Conservation (phyloP, 2,329 filamentous ascomycete species). For the Xylaria sp. region DNA sequence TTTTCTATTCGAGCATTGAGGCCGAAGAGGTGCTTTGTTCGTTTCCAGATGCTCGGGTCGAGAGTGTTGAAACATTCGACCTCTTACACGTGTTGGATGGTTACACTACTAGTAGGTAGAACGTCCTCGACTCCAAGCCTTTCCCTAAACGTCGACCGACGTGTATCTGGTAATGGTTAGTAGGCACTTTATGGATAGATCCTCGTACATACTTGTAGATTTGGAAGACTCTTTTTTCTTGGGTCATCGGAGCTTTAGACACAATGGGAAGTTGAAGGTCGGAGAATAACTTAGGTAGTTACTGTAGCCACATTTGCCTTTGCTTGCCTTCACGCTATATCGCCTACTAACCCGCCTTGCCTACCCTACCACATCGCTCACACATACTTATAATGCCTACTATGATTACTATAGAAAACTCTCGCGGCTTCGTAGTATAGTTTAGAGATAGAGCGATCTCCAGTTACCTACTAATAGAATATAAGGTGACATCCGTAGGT, state of each 20-base stretch:
- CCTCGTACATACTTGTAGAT: constrained; percentile 13
- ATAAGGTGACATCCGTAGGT: background rate
- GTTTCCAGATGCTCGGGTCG: constrained; percentile 35
- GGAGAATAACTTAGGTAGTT: constrained; percentile 1
- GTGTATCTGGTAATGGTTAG: background rate
- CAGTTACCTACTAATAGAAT: background rate
- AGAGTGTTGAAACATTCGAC: constrained; percentile 1
- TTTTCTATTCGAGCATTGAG: background rate
- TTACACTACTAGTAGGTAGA: background rate
- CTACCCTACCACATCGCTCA: constrained; percentile 1
- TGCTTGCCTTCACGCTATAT: background rate
- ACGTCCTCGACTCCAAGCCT: constrained; percentile 5
- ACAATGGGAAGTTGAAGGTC: constrained; percentile 30
- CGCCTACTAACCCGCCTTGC: background rate
- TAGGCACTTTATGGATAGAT: background rate
- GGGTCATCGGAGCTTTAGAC: constrained; percentile 27
- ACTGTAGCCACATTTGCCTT: constrained; percentile 15
- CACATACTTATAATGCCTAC: constrained; percentile 5
- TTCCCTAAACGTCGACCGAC: constrained; percentile 1
- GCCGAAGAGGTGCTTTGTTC: constrained; percentile 18
- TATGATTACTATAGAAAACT: background rate
- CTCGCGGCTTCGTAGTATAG: no score
- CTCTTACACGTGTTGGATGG: constrained; percentile 16
- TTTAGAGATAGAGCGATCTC: background rate
- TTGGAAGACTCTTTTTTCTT: constrained; percentile 22